Conservation (phyloP, 306 rosid genomes). For the Clitoria ternatea region DNA sequence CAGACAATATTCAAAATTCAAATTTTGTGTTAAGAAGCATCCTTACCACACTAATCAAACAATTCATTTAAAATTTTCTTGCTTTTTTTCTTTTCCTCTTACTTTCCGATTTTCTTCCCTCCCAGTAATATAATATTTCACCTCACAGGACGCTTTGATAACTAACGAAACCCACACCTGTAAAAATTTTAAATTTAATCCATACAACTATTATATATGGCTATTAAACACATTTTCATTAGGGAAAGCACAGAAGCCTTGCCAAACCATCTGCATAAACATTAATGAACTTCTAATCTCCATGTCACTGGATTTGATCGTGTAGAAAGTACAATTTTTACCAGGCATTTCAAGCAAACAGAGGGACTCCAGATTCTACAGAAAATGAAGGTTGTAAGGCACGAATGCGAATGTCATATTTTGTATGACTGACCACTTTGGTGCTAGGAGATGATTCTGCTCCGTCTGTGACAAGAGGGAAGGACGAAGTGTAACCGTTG, state of each 20-base stretch:
- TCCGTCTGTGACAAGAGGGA: constrained; percentile 42
- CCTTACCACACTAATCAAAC: constrained; percentile 8
- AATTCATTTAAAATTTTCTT: neutral
- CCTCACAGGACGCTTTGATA: neutral
- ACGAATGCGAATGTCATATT: constrained; percentile 70
- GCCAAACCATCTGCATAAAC: constrained; percentile 17
- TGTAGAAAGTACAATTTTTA: constrained; percentile 17
- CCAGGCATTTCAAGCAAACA: constrained; percentile 30
- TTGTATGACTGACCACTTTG: constrained; percentile 36
- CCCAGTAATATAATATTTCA: neutral
- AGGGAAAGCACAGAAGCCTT: neutral
- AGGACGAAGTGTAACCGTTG: constrained; percentile 41
- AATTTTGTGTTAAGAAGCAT: neutral
- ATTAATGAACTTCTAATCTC: constrained; percentile 10
- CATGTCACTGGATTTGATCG: neutral
- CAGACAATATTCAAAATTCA: constrained; percentile 1
- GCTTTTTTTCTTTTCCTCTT: neutral
- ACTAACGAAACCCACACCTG: constrained; percentile 5
- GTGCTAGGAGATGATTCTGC: constrained; percentile 43
- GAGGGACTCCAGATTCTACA: constrained; percentile 43
- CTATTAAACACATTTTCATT: constrained; percentile 25
- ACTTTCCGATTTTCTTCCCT: too few species aligned
- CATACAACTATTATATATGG: constrained; percentile 13
- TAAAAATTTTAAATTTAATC: neutral
- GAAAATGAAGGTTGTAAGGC: constrained; percentile 83